Evolutionary conservation across 768 basidiomycete genomes (phyloP), one percentile per base, ranked within the genome.

Genomic region (Clavulina sp.): DNA sequence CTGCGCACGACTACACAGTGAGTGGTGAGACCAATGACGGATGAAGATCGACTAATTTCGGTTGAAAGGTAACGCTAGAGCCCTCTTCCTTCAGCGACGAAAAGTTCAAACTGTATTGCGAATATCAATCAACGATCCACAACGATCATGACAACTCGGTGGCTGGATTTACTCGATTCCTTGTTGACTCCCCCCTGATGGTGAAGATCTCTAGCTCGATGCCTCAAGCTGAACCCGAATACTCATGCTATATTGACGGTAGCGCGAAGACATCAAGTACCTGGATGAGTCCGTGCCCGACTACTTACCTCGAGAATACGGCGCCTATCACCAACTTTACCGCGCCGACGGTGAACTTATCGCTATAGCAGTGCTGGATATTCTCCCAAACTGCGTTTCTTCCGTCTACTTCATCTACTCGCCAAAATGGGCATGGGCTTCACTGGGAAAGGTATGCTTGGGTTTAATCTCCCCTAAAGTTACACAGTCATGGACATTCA

Each of bases 321-420:
- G 93, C n/a, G 82, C 86, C 23, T 86, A 88, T 63, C 93, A 97
- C 60, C 88, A 89, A 58, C 66, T 88, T 41, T 95, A 93, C 61
- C 73, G 76, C 54, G 63, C 96, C 24, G 83, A 96, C 58, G 84
- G 78, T 3, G 63, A 78, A 60, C 70, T 96, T 7, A 73, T 95
- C 48, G 95, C 86, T 0, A 70, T 97, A 61, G 80, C 77, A 4
- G 85, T 97, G 28, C 68, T 97, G 51, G 95, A 97, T 63, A 80
- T 99, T 51, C 70, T 99, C 26, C 92, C 91, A 0, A 64, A 65
- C 31, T 89, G 92, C 56, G 80, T 96, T 3, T 66, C 64, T 13
- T 87, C 82, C 38, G 70, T 71, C 5, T 70, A 70, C 58, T 67
- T 70, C 51, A 61, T 67, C 26, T 69, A 67, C 61, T 63, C 68